Base-by-base conservation (phyloP, 371 early-diverging fungal species). In the Actinomortierella ambigua region DNA sequence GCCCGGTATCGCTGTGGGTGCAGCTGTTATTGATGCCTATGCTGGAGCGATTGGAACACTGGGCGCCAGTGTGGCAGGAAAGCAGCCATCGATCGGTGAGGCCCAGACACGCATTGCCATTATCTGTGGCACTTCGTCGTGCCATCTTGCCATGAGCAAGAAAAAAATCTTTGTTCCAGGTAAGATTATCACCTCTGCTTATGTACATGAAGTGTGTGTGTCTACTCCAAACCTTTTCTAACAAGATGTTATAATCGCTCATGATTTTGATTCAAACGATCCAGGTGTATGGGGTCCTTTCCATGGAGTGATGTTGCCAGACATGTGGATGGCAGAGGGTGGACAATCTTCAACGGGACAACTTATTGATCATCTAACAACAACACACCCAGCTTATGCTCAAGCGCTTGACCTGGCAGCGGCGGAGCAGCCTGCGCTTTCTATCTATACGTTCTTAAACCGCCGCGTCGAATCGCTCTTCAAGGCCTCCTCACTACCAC, bases 21-120 rank as follows among this genome's bases (percentile, higher is more conserved):
- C 86, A 15, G 85, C 86, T 0, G 80, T 90, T 2, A 91, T 92
- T 59, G 93, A 92, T 62, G 91, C 93, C 0, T 90, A 90, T 76
- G 90, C 93, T 20, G 88, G 89, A 6, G 87, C 84, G 2, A 69
- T 89, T 34, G 83, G 86, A 9, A 85, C 87, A 1, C 53, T 85
- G 28, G 84, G 85, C 6, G 81, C 83, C 14, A 76, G 61, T 9
- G 49, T 75, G 29, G 65, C 76, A n/a, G 65, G 62, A 14, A 18
- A 58, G 3, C 67, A 77, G 27, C 59, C 63, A 22, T 63, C 58
- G 18, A 63, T 71, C 1, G 64, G 69, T 3, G 76, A 80, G 27
- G 82, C 82, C 9, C 60, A 75, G 17, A 77, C 80, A 56, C 83
- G 88, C 28, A 80, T 92, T 27, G 90, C 90, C 3, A 76, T 89